Evolutionary conservation across 179 eudicot genomes (phyloP).

Genomic region (Beta macrorhiza): DNA sequence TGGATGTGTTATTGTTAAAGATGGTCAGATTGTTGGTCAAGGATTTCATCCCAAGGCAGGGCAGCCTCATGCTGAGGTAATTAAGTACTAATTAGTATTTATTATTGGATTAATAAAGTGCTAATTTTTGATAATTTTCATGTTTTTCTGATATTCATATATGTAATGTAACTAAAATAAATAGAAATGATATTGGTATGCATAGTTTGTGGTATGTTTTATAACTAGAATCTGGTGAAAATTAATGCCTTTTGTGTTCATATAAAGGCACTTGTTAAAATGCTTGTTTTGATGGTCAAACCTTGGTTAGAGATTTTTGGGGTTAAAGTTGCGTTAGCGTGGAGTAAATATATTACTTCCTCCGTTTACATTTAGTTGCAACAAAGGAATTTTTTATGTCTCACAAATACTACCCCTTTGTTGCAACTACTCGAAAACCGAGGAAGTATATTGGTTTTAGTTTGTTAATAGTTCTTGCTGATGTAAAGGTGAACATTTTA

Average conservation of each 20-base stretch:
- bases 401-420: no score
- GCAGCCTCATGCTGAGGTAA: slow-evolving; percentile 97
- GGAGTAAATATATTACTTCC: not conserved
- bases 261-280: not conserved
- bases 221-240: not conserved
- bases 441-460: not conserved
- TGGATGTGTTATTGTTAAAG: slow-evolving; percentile 88
- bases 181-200: not conserved
- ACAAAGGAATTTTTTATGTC: no score
- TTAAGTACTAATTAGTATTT: not conserved
- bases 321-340: not conserved
- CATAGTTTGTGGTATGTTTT: not conserved
- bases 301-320: not conserved
- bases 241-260: not conserved
- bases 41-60: slow-evolving; percentile 98
- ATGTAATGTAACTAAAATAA: not conserved
- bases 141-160: not conserved
- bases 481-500: slow-evolving; percentile 29
- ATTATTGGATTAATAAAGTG: not conserved
- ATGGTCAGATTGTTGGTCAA: slow-evolving; percentile 83
- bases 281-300: not conserved
- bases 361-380: no score
- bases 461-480: not conserved
- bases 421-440: no score
- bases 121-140: not conserved